Conservation (phyloP, 2,329 filamentous ascomycete species). For the Cryphonectria parasitica region DNA sequence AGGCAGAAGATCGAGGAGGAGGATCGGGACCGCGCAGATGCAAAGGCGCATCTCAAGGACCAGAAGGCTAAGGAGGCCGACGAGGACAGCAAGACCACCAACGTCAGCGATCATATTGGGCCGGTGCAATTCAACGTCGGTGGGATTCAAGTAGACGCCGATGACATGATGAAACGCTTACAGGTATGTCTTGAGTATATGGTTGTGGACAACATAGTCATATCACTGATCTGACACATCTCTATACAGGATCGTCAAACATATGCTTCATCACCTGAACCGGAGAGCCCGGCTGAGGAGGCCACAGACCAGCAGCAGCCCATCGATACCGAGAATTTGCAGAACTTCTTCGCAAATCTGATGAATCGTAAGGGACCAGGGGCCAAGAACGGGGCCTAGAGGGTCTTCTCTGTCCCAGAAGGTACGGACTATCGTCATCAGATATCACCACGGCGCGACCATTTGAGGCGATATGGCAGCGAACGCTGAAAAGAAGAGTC, state of each 20-base stretch:
- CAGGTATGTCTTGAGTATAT: slow-evolving; percentile 61
- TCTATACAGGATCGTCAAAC: slow-evolving; percentile 60
- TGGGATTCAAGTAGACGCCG: slow-evolving; percentile 92
- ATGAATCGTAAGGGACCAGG: slow-evolving; percentile 57
- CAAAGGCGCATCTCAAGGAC: slow-evolving; percentile 53
- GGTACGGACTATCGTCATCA: not conserved
- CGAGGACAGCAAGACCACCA: slow-evolving; percentile 42
- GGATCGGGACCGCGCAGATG: slow-evolving; percentile 34
- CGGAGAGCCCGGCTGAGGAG: slow-evolving; percentile 43
- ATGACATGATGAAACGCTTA: slow-evolving; percentile 86
- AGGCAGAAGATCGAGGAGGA: slow-evolving; percentile 62
- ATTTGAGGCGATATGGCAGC: slow-evolving; percentile 1
- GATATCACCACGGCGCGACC: not conserved
- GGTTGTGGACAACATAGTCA: not conserved
- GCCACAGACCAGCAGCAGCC: slow-evolving; percentile 38
- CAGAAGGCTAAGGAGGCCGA: slow-evolving; percentile 47
- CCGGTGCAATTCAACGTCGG: slow-evolving; percentile 98
- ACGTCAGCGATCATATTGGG: slow-evolving; percentile 79
- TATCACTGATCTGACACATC: not conserved
- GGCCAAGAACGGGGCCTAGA: slow-evolving; percentile 30
- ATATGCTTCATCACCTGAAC: slow-evolving; percentile 52
- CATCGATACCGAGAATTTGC: slow-evolving; percentile 60
- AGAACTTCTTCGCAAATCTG: slow-evolving; percentile 62
- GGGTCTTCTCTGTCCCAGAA: slow-evolving; percentile 13
- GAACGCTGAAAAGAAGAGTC: not conserved